A percentile compares a stretch with the other conserved stretches of the same genome.
phyloP scores from a whole-genome alignment of 768 basidiomycete genomes.

The Calocybe indica region DNA sequence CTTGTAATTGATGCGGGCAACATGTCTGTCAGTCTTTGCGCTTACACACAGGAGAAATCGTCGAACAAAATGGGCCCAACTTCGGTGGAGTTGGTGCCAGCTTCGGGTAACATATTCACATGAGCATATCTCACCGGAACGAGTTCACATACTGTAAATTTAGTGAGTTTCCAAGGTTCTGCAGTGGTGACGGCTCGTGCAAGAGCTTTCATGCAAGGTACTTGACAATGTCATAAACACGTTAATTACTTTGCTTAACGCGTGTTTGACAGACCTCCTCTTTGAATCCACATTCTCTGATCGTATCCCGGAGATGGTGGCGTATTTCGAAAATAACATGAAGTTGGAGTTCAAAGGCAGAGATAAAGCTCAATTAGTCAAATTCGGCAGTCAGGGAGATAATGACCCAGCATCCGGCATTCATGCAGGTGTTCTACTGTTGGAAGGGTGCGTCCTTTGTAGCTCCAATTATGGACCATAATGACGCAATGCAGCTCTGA shows the following conservation, averaged over 20 bases:
- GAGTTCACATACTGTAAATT: too few species aligned
- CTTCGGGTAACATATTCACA: too few species aligned
- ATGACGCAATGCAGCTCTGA: conserved; percentile 9
- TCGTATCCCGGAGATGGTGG: conserved; percentile 33
- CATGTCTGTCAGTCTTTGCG: too few species aligned
- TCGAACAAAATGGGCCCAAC: too few species aligned
- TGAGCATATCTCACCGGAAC: too few species aligned
- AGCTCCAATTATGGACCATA: neutral
- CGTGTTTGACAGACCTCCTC: conserved; percentile 25
- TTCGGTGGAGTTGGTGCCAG: too few species aligned
- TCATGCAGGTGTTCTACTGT: conserved; percentile 39
- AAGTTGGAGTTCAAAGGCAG: conserved; percentile 33
- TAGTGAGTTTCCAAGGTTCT: too few species aligned
- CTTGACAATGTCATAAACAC: neutral
- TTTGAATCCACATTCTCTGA: conserved; percentile 31
- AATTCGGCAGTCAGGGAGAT: conserved; percentile 37
- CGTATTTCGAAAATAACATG: conserved; percentile 38
- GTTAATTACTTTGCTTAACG: neutral
- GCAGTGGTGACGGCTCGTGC: too few species aligned
- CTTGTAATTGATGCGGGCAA: too few species aligned
- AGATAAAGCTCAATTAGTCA: conserved; percentile 33
- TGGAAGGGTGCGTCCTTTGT: conserved; percentile 21
- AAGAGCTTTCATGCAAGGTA: conserved; percentile 24
- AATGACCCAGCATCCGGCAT: conserved; percentile 31
- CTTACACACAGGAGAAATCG: too few species aligned